These are phyloP conservation scores for Ceratocystis eucalypticola DNA, from an alignment of 2,329 filamentous ascomycete genomes.

Conservation along the genomic window DNA sequence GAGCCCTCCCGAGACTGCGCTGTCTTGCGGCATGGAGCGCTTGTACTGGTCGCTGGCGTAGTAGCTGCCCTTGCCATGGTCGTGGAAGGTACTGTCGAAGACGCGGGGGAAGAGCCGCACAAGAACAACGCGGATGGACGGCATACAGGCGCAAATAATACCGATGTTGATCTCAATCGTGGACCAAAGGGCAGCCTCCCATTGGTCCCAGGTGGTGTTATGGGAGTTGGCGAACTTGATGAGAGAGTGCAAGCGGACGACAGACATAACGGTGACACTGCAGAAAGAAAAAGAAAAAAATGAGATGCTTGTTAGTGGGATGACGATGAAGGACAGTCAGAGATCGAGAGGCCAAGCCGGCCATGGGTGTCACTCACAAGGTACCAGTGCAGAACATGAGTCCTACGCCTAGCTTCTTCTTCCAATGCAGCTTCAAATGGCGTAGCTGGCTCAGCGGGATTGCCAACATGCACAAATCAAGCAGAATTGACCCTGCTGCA, in stretches of 20 bases:
- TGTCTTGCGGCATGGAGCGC: background rate
- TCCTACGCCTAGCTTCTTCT: constrained; percentile 32
- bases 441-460: constrained; percentile 33
- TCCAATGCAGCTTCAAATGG: constrained; percentile 29
- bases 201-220: constrained; percentile 26
- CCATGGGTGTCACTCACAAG: constrained; percentile 24
- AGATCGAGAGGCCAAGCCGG: background rate
- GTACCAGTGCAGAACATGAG: constrained; percentile 34
- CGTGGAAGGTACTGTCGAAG: constrained; percentile 23
- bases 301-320: constrained; percentile 12
- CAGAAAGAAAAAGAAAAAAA: background rate
- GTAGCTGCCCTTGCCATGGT: constrained; percentile 19
- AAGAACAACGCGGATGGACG: constrained; percentile 24
- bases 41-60: constrained; percentile 22
- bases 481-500: constrained; percentile 34
- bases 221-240: constrained; percentile 23
- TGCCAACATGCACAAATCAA: constrained; percentile 36
- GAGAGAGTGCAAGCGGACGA: constrained; percentile 25
- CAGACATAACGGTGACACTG: constrained; percentile 26
- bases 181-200: constrained; percentile 24
- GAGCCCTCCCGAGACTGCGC: background rate
- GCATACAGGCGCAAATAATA: constrained; percentile 27
- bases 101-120: constrained; percentile 26
- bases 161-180: constrained; percentile 26
- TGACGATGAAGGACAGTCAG: background rate